Conservation (phyloP, 2,329 filamentous ascomycete genomes). For the Pleurostoma richardsiae region DNA sequence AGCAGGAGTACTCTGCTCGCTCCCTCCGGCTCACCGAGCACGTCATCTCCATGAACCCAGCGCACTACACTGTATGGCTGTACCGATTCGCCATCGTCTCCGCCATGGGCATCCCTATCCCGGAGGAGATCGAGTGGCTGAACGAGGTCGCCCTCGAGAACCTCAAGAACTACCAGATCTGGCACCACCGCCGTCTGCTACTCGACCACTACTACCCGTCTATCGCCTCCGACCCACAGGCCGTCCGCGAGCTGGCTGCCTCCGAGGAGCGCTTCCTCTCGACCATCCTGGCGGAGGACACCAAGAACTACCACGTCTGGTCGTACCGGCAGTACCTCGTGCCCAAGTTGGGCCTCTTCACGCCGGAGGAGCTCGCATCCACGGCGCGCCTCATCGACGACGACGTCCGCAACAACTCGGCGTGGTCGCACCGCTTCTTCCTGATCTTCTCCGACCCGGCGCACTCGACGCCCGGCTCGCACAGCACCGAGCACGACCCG, state of each 20-base stretch:
- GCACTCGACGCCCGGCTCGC: slow-evolving; percentile 37
- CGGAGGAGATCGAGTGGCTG: slow-evolving; percentile 77
- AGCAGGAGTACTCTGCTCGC: slow-evolving; percentile 75
- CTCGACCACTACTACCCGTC: slow-evolving; percentile 52
- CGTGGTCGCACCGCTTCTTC: slow-evolving; percentile 96
- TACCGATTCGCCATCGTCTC: slow-evolving; percentile 81
- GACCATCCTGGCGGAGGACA: slow-evolving; percentile 76
- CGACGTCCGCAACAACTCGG: slow-evolving; percentile 93
- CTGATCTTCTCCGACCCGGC: slow-evolving; percentile 69
- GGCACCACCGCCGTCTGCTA: slow-evolving; percentile 68
- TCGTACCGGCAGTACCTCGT: slow-evolving; percentile 77
- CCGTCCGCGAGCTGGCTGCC: slow-evolving; percentile 51
- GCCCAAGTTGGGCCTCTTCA: slow-evolving; percentile 60
- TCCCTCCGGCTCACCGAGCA: slow-evolving; percentile 79
- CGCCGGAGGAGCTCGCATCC: slow-evolving; percentile 63
- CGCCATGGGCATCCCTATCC: slow-evolving; percentile 58
- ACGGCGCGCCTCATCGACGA: slow-evolving; percentile 68
- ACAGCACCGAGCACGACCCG: slow-evolving; percentile 47
- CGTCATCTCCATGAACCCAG: slow-evolving; percentile 89
- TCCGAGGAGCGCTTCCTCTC: slow-evolving; percentile 73
- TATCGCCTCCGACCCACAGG: slow-evolving; percentile 54
- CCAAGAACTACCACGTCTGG: slow-evolving; percentile 99
- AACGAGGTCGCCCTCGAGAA: slow-evolving; percentile 77
- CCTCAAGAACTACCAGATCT: slow-evolving; percentile 99
- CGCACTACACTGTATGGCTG: slow-evolving; percentile 98